A percentile compares a stretch with the other conserved stretches of the same genome.
These are phyloP conservation scores for Anaeramoeba flamelloides DNA, from an alignment of 78 protist species.

Conservation along the genomic window DNA sequence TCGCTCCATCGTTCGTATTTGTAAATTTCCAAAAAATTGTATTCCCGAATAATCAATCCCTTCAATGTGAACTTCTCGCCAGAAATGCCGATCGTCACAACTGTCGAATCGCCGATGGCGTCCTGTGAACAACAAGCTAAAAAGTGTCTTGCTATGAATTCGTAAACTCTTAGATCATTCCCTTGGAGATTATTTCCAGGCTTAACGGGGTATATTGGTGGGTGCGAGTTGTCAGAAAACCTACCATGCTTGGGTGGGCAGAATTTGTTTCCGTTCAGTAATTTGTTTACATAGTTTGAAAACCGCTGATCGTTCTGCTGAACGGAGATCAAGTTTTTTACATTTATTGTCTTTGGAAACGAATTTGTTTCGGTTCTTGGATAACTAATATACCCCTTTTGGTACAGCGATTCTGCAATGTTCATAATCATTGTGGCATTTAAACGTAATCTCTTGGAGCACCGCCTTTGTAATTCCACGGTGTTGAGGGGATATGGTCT, in stretches of 20 bases:
- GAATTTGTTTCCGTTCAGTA: slow-evolving; percentile 34
- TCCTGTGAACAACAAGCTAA: slow-evolving; percentile 81
- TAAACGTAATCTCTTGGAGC: slow-evolving; percentile 47
- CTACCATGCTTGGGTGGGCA: slow-evolving; percentile 60
- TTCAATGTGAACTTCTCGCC: slow-evolving; percentile 44
- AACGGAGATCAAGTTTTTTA: not conserved
- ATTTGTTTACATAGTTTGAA: not conserved
- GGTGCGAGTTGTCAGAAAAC: slow-evolving; percentile 83
- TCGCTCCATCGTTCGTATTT: slow-evolving; percentile 59
- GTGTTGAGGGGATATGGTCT: slow-evolving; percentile 83
- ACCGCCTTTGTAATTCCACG: slow-evolving; percentile 69
- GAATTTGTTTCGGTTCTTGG: slow-evolving; percentile 95
- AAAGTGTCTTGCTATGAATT: slow-evolving; percentile 73
- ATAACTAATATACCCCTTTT: slow-evolving; percentile 65
- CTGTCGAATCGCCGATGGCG: slow-evolving; percentile 69
- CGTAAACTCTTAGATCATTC: slow-evolving; percentile 45
- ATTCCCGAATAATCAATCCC: slow-evolving; percentile 45
- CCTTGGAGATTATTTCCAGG: slow-evolving; percentile 7
- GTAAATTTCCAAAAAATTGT: slow-evolving; percentile 55
- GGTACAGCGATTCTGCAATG: slow-evolving; percentile 75
- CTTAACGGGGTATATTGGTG: slow-evolving; percentile 89
- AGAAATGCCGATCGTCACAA: slow-evolving; percentile 36
- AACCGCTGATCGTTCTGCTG: not conserved
- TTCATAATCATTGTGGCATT: not conserved
- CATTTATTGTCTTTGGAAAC: slow-evolving; percentile 11